These are phyloP conservation scores for Solanum sejunctum DNA, from an alignment of 257 asterid species.

Conservation along the genomic window DNA sequence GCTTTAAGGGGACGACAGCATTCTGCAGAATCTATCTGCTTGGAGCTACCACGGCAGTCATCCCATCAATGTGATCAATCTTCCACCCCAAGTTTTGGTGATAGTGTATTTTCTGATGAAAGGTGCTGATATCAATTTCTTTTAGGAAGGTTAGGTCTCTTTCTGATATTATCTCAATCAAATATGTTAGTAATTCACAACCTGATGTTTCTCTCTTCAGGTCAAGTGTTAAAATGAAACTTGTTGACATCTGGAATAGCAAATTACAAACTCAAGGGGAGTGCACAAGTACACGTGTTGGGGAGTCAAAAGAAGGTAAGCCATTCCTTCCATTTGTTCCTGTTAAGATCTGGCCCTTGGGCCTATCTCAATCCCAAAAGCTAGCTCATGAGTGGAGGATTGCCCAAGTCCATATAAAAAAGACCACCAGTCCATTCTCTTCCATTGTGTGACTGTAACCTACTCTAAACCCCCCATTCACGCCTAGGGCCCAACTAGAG, in stretches of 20 bases:
- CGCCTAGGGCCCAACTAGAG: too few species aligned
- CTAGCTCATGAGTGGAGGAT: background rate
- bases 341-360: background rate
- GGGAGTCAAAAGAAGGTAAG: conserved; percentile 28
- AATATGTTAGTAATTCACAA: background rate
- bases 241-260: conserved; percentile 11
- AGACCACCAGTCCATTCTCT: too few species aligned
- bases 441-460: too few species aligned
- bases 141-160: background rate
- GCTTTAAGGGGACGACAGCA: conserved; percentile 10
- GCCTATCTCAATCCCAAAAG: too few species aligned
- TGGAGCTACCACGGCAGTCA: conserved; percentile 18
- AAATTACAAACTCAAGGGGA: conserved; percentile 16
- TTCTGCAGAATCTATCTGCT: conserved; percentile 17
- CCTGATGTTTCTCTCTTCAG: conserved; percentile 25
- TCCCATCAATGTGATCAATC: conserved; percentile 12
- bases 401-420: too few species aligned
- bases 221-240: conserved; percentile 16
- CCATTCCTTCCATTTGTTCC: background rate
- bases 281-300: background rate
- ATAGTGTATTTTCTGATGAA: conserved; percentile 15
- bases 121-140: conserved; percentile 13
- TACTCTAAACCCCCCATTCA: too few species aligned
- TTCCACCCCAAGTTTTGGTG: conserved; percentile 15
- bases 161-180: background rate